A percentile compares a stretch with the other conserved stretches of the same genome.
These are phyloP conservation scores for Colletotrichum euphorbiae DNA, from an alignment of 2,329 filamentous ascomycete species.

Conservation along the genomic window DNA sequence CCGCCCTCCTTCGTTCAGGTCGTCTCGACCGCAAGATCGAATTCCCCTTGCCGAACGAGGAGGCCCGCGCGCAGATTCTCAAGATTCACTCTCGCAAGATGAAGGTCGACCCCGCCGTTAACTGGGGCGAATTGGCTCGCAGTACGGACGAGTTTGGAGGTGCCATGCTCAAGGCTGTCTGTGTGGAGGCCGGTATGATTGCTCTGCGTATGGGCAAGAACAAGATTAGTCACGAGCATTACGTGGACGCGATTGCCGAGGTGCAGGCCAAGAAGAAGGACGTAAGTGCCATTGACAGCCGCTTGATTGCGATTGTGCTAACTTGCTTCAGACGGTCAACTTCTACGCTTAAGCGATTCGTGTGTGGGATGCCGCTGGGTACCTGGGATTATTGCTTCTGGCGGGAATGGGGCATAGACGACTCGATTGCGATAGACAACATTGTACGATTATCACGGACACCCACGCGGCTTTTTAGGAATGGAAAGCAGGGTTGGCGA, in stretches of 20 bases:
- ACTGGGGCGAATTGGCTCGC: slow-evolving; percentile 94
- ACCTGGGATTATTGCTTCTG: slow-evolving; percentile 35
- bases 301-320: slow-evolving; percentile 39
- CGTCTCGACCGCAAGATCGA: slow-evolving; percentile 98
- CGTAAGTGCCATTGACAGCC: slow-evolving; percentile 55
- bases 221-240: slow-evolving; percentile 98
- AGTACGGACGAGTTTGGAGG: slow-evolving; percentile 99
- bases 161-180: slow-evolving; percentile 97
- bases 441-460: slow-evolving; percentile 41
- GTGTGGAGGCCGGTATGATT: slow-evolving; percentile 99
- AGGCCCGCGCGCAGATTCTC: slow-evolving; percentile 95
- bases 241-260: slow-evolving; percentile 97
- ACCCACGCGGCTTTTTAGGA: slow-evolving; percentile 36
- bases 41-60: slow-evolving; percentile 97
- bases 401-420: slow-evolving; percentile 38
- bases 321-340: slow-evolving; percentile 63
- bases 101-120: slow-evolving; percentile 92
- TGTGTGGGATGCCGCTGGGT: slow-evolving; percentile 25
- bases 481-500: slow-evolving; percentile 35
- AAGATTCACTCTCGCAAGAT: slow-evolving; percentile 99
- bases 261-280: slow-evolving; percentile 98
- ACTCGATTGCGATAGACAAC: slow-evolving; percentile 39
- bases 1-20: slow-evolving; percentile 88
- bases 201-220: slow-evolving; percentile 92
- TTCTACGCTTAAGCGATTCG: slow-evolving; percentile 59